Evolutionary conservation across 257 asterid genomes (phyloP), one percentile per base, ranked within the genome.

Genomic region (Apocynum venetum): DNA sequence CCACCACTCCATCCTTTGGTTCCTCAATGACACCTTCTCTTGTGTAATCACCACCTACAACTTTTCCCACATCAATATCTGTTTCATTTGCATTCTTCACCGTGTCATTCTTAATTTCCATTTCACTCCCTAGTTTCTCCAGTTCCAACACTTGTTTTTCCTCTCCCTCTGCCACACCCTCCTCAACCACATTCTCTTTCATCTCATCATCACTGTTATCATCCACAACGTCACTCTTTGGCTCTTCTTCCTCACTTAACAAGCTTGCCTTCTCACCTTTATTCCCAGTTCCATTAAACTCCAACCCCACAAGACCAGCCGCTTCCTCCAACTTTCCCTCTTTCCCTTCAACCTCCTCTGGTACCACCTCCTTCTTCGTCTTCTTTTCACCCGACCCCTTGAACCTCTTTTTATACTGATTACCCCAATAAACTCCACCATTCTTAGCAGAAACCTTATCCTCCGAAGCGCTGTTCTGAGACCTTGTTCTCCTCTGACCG

Each of bases 401-500:
- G 35, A 65, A 52, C 55, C 68, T 85, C 83, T 68, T 83, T 43
- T 36, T 19, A 57, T 38, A 55, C 31, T 10, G 48, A 73, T 77
- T 89, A 43, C 65, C 76, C 76, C 75, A 67, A 72, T 70, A 51
- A 46, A 76, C 57, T 65, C 8, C 82, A 49, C 53, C 71, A 73
- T 75, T 82, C 77, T 63, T 78, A 57, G 82, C 71, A 47, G 84
- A 79, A 73, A 67, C 64, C 74, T 72, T 81, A 51, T 47, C 57
- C 3, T 11, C 47, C 11, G 55, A 68, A 61, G 84, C 77, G 13
- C 66, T 80, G 64, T 78, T 87, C 79, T 85, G 97, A 14, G 96
- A 86, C 89, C 97, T 87, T 3, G 98, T 92, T 83, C 98, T 88
- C 83, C 90, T 81, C 38, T 82, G 78, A 60, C 90, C 92, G 35